Conservation (phyloP, 2,329 filamentous ascomycete genomes). For the Endocalyx cinctus region DNA sequence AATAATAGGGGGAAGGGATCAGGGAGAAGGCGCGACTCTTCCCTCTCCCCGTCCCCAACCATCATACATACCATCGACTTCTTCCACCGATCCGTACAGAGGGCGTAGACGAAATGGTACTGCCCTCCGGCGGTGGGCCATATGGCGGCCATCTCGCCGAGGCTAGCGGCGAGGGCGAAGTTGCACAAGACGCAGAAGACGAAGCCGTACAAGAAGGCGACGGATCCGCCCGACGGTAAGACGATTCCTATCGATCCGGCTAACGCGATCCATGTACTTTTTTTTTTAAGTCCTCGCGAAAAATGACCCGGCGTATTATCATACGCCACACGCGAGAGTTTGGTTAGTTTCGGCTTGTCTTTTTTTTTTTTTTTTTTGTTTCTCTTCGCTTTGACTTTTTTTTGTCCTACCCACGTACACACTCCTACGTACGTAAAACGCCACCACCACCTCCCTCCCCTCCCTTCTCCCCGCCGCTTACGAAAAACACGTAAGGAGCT, state of each 20-base stretch:
- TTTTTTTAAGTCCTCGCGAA: too few relatives aligned
- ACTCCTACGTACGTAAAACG: too few relatives aligned
- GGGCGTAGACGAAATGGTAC: constrained; percentile 39
- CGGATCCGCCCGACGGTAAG: constrained; percentile 36
- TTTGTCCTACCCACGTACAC: too few relatives aligned
- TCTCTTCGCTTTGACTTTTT: too few relatives aligned
- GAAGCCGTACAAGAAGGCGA: constrained; percentile 40
- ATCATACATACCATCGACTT: constrained; percentile 29
- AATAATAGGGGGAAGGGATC: too few relatives aligned
- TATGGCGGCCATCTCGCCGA: constrained; percentile 39
- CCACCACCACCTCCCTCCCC: background rate
- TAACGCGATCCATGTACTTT: constrained; percentile 36
- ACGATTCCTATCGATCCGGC: constrained; percentile 38
- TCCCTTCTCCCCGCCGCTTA: too few relatives aligned
- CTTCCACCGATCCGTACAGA: constrained; percentile 35
- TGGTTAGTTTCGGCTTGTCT: too few relatives aligned
- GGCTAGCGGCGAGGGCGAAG: constrained; percentile 34
- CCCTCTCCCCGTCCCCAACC: too few relatives aligned
- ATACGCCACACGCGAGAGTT: too few relatives aligned
- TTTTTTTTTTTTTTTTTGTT: constrained; percentile 1
- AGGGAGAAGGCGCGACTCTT: too few relatives aligned
- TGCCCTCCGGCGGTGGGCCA: constrained; percentile 44
- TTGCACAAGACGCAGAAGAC: constrained; percentile 42
- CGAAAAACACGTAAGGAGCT: too few relatives aligned
- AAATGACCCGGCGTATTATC: too few relatives aligned